These are phyloP conservation scores for Fusarium subtropicale DNA, from an alignment of 2,329 filamentous ascomycete genomes.

Conservation along the genomic window DNA sequence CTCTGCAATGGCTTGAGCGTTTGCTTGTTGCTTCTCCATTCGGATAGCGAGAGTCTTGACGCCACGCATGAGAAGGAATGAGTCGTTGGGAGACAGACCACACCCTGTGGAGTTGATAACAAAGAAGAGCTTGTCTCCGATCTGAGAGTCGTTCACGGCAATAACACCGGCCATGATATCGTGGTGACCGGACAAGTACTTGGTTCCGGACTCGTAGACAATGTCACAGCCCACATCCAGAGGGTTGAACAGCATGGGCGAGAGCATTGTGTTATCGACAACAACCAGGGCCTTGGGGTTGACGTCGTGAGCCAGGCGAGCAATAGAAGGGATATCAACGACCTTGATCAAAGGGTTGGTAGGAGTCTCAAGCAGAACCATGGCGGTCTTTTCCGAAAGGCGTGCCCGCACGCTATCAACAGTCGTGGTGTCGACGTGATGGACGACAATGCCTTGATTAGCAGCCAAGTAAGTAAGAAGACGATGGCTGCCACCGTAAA, in stretches of 20 bases:
- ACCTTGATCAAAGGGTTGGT: slow-evolving; percentile 99
- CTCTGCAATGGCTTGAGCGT: slow-evolving; percentile 88
- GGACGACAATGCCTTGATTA: slow-evolving; percentile 91
- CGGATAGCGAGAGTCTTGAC: slow-evolving; percentile 97
- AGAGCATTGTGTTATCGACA: slow-evolving; percentile 99
- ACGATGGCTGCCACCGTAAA: slow-evolving; percentile 95
- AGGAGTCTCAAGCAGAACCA: slow-evolving; percentile 95
- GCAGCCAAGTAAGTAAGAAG: slow-evolving; percentile 91
- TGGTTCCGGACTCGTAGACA: slow-evolving; percentile 97
- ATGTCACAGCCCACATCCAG: slow-evolving; percentile 95
- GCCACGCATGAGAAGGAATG: slow-evolving; percentile 93
- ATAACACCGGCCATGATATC: slow-evolving; percentile 99
- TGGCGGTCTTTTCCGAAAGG: slow-evolving; percentile 84
- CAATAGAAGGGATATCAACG: slow-evolving; percentile 87
- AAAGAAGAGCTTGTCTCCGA: slow-evolving; percentile 94
- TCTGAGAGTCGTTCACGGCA: slow-evolving; percentile 82
- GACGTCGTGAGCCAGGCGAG: slow-evolving; percentile 78
- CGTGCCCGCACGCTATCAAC: slow-evolving; percentile 76
- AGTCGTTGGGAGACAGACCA: slow-evolving; percentile 93
- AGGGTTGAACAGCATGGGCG: slow-evolving; percentile 91
- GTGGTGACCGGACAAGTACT: slow-evolving; percentile 97
- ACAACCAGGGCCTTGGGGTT: slow-evolving; percentile 85
- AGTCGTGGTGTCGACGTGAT: slow-evolving; percentile 94
- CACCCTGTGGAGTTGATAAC: slow-evolving; percentile 97
- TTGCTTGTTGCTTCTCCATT: slow-evolving; percentile 98